Conservation (phyloP, 257 asterid genomes). For the Thymus quinquecostatus region DNA sequence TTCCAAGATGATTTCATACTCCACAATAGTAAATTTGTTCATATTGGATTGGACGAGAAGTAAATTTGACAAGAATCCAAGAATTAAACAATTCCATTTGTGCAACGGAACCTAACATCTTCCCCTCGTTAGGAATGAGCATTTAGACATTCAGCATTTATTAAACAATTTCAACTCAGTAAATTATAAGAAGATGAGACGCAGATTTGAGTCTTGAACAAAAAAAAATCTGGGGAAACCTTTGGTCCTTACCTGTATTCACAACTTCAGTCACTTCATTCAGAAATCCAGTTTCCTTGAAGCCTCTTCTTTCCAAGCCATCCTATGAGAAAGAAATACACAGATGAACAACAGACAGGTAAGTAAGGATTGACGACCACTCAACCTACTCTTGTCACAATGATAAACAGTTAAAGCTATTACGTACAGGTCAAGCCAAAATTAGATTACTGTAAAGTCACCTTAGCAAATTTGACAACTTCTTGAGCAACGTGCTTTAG, state of each 20-base stretch:
- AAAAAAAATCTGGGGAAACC: neutral
- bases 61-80: neutral
- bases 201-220: neutral
- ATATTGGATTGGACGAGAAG: constrained; percentile 4
- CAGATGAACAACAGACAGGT: constrained; percentile 4
- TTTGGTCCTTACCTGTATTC: constrained; percentile 56
- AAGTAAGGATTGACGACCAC: constrained; percentile 3
- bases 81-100: neutral
- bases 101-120: neutral
- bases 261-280: constrained; percentile 91
- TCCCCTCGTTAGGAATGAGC: neutral
- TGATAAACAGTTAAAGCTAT: neutral
- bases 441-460: constrained; percentile 19
- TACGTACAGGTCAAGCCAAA: neutral
- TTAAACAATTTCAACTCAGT: neutral
- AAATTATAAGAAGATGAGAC: neutral
- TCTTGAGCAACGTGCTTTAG: constrained; percentile 96
- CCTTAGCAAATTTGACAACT: constrained; percentile 80
- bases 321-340: constrained; percentile 53
- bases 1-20: neutral
- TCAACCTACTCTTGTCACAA: constrained; percentile 9
- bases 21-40: neutral
- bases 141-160: neutral
- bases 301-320: constrained; percentile 97
- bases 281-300: constrained; percentile 84